Base-by-base conservation (phyloP, 371 early-diverging fungal genomes). In the Funneliformis caledonium region DNA sequence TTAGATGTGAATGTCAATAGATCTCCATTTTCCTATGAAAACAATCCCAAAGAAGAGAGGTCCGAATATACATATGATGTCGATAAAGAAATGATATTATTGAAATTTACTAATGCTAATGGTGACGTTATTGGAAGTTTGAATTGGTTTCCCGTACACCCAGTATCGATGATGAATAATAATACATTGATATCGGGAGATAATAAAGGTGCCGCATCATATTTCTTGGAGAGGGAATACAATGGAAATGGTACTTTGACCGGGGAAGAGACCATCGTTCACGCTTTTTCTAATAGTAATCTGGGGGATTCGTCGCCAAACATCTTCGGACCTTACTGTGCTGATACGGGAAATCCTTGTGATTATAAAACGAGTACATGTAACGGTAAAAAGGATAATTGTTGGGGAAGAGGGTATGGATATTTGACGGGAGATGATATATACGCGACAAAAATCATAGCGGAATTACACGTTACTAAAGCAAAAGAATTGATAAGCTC, bases 221-320 rank as follows among this genome's bases (percentile, higher is more conserved):
- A 89, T 81, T 47, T 87, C 6, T 84, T 85, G 64, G 92, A 92
- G 80, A 82, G 84, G 8, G 70, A 83, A 48, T 83, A 86, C 60
- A 85, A 85, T 73, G 76, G 84, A 64, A 47, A 62, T 10, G 50
- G 65, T 3, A 61, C 50, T 52, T 61, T 82, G n/a, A 50, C 84
- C 14, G 83, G 84, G 11, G 80, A 79, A 33, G 83, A 83, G 14
- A 76, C 80, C 1, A 56, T 56, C 1, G 87, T 93, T 3, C 91
- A 90, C 45, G 93, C 90, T 4, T 93, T 93, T 82, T 88, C 88
- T 5, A 91, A 92, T 74, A 82, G 87, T 48, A 92, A 93, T 81
- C 87, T 88, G 83, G 93, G 91, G 1, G 93, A 93, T 83, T 88
- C 88, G 9, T 87, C 85, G n/a, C 92, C 93, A 16, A 92, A 92